Percentiles rank a stretch among this genome's conserved stretches.
These are phyloP conservation scores for Hydnum rufescens DNA, from an alignment of 768 basidiomycete genomes.

Conservation along the genomic window DNA sequence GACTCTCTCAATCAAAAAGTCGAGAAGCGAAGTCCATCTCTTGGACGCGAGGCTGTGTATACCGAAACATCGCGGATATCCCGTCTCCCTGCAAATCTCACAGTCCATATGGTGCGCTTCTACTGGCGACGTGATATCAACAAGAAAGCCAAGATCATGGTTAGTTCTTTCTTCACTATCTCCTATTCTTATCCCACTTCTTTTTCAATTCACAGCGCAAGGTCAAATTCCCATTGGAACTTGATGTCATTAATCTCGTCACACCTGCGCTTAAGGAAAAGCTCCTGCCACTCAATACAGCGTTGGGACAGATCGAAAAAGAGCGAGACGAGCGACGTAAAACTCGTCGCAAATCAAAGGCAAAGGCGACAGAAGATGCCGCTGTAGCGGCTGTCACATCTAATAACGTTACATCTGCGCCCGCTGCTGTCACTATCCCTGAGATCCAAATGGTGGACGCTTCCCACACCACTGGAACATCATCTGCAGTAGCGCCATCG, in stretches of 20 bases:
- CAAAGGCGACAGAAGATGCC: constrained; percentile 16
- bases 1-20: constrained; percentile 72
- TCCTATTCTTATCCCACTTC: not conserved
- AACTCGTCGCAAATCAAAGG: constrained; percentile 56
- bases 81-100: constrained; percentile 66
- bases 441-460: not conserved
- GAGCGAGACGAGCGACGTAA: constrained; percentile 69
- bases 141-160: constrained; percentile 97
- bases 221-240: constrained; percentile 83
- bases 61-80: constrained; percentile 61
- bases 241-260: constrained; percentile 65
- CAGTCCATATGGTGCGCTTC: constrained; percentile 91
- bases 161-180: constrained; percentile 15
- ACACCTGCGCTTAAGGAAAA: constrained; percentile 61
- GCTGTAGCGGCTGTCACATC: constrained; percentile 14
- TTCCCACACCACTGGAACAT: not conserved
- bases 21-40: constrained; percentile 60
- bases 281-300: constrained; percentile 47
- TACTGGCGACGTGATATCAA: constrained; percentile 80
- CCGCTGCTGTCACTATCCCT: not conserved
- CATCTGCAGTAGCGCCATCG: constrained; percentile 3
- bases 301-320: constrained; percentile 62
- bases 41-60: constrained; percentile 69
- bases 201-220: constrained; percentile 32
- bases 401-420: not conserved